Evolutionary conservation across 352 stramenopile genomes (phyloP).

Genomic region (Phytopythium oedochilum): DNA sequence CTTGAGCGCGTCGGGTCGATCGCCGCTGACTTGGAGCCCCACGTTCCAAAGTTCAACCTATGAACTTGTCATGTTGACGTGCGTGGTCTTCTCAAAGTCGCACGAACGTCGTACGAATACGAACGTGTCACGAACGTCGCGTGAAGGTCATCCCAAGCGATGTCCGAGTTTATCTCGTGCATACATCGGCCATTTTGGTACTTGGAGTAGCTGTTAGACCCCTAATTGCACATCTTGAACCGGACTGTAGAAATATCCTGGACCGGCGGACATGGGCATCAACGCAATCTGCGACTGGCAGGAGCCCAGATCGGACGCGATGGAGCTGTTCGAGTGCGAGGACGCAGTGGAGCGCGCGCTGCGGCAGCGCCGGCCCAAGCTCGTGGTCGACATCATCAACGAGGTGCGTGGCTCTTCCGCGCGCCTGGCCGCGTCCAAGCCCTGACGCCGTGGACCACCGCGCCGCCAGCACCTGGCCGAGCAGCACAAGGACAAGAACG

Average conservation of each 20-base stretch:
- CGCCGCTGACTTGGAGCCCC: too few relatives aligned
- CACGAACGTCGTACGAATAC: background rate
- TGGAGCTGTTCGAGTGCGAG: conserved; percentile 80
- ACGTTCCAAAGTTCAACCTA: too few relatives aligned
- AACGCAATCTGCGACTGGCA: too few relatives aligned
- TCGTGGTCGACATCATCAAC: conserved; percentile 77
- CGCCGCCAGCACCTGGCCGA: conserved; percentile 36
- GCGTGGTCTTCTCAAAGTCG: background rate
- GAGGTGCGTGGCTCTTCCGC: conserved; percentile 22
- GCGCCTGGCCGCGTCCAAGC: background rate
- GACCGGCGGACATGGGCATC: background rate
- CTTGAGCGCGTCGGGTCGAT: too few relatives aligned
- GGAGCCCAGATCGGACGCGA: too few relatives aligned
- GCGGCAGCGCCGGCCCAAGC: conserved; percentile 55
- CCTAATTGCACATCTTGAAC: too few relatives aligned
- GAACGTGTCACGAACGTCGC: conserved; percentile 20
- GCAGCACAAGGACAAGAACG: conserved; percentile 25
- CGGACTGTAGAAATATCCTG: too few relatives aligned
- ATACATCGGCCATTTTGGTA: too few relatives aligned
- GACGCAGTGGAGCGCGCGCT: conserved; percentile 73
- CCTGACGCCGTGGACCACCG: background rate
- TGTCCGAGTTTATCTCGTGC: too few relatives aligned
- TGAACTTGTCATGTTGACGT: conserved; percentile 6
- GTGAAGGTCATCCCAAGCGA: too few relatives aligned
- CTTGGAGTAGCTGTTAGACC: too few relatives aligned